These are phyloP conservation scores for Tephrocybe sp. DNA, from an alignment of 768 basidiomycete species.

Conservation along the genomic window DNA sequence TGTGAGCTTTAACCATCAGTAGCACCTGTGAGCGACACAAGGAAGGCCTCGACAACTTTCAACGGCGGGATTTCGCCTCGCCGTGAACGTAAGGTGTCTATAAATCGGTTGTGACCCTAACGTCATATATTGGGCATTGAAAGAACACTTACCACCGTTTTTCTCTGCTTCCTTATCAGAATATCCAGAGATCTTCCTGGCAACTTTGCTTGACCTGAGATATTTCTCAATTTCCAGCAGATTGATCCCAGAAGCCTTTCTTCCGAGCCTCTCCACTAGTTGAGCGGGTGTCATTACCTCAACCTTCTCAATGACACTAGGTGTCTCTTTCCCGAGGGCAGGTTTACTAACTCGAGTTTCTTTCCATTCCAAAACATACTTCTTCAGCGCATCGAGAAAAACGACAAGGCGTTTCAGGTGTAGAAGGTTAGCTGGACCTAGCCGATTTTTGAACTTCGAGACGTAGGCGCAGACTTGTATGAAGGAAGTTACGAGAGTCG, in stretches of 20 bases:
- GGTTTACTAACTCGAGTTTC: slow-evolving; percentile 24
- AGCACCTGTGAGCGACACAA: slow-evolving; percentile 73
- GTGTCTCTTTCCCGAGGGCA: slow-evolving; percentile 12
- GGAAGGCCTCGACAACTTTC: slow-evolving; percentile 77
- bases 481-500: slow-evolving; percentile 59
- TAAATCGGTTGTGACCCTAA: not conserved
- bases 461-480: slow-evolving; percentile 80
- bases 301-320: slow-evolving; percentile 21
- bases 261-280: slow-evolving; percentile 65
- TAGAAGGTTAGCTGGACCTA: slow-evolving; percentile 70
- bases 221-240: slow-evolving; percentile 81
- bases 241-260: slow-evolving; percentile 74
- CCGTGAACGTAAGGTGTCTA: slow-evolving; percentile 19
- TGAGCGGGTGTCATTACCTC: slow-evolving; percentile 73
- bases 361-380: slow-evolving; percentile 58
- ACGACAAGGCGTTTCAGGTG: slow-evolving; percentile 78
- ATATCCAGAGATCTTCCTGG: slow-evolving; percentile 85
- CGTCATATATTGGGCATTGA: not conserved
- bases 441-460: slow-evolving; percentile 71
- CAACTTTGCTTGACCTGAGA: slow-evolving; percentile 81
- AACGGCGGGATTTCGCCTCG: slow-evolving; percentile 68
- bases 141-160: slow-evolving; percentile 31
- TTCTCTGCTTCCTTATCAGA: slow-evolving; percentile 58
- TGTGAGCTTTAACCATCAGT: slow-evolving; percentile 56
- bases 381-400: slow-evolving; percentile 69